Evolutionary conservation across 768 basidiomycete species (phyloP), one percentile per base, ranked within the genome.

Genomic region (Boletus subparvulus): DNA sequence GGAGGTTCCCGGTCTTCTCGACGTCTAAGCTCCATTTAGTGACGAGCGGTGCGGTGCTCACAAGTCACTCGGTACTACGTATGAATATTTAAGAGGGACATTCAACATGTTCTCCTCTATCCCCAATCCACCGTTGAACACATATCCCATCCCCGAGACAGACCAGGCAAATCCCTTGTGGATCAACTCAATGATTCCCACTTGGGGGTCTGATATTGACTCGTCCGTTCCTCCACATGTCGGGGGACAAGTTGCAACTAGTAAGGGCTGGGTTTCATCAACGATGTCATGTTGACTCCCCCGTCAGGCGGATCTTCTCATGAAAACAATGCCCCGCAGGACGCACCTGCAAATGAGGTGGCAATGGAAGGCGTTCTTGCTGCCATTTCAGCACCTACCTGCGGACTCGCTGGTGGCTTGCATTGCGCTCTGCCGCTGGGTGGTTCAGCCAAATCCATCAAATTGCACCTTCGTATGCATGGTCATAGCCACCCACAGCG

Each of bases 391-490:
- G 6, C 7, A 13, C 49, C 44, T 8, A 45, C 51, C 14, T 66
- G 64, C 19, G 47, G 41, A 12, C 41, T 66, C 6, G 19, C 46
- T 16, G 42, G 58, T n/a, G 53, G 56, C 9, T 30, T 30, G 24
- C 13, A 19, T 16, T 65, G 65, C 26, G 6, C 37, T 13, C 4
- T 51, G 14, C 46, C 58, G 1, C 50, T 65, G 7, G 44, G 54
- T 28, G 47, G 46, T 37, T 47, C 58, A 3, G 4, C 26, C 26
- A 14, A 12, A 2, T 63, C 58, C 37, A 60, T 66, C 33, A 53
- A 12, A 30, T 9, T 3, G n/a, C 65, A 65, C 45, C 56, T 66
- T 17, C 61, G 43, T 16, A 3, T 44, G 28, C 65, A 66, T 30
- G 61, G 64, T 7, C 44, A 66, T n/a, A 35, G 30, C 11, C 40